phyloP scores from a whole-genome alignment of 2,329 filamentous ascomycete species.

The Chrysoporthe deuterocubensis region DNA sequence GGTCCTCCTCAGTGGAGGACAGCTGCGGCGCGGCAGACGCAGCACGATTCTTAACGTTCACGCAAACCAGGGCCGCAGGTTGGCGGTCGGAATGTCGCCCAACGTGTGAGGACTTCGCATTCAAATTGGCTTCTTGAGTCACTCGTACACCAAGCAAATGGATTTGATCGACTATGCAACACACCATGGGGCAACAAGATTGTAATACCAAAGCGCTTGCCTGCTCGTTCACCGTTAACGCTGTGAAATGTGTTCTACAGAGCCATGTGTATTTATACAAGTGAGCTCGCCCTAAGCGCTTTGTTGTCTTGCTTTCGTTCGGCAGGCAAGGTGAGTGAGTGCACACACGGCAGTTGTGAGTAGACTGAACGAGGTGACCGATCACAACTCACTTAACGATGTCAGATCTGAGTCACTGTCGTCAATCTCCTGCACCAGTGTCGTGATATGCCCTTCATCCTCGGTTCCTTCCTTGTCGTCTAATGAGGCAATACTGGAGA shows the following conservation, averaged over 20 bases:
- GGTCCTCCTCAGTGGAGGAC: neutral
- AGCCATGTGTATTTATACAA: neutral
- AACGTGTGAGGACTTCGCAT: neutral
- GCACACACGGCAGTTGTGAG: neutral
- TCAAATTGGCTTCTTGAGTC: neutral
- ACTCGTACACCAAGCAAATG: neutral
- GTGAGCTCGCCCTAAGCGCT: neutral
- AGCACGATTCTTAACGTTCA: neutral
- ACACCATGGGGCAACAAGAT: neutral
- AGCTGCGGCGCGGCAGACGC: neutral
- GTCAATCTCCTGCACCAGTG: constrained; percentile 3
- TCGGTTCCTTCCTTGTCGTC: neutral
- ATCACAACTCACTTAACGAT: constrained; percentile 2
- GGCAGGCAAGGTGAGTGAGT: neutral
- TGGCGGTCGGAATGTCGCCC: neutral
- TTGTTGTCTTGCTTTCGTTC: neutral
- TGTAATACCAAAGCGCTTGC: neutral
- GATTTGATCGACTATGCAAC: neutral
- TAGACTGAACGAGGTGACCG: neutral
- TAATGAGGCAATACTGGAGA: constrained; percentile 4
- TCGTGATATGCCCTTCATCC: neutral
- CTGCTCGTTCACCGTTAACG: neutral
- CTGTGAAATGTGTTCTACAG: constrained; percentile 1
- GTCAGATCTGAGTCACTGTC: constrained; percentile 25
- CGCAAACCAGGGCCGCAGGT: neutral